phyloP scores from a whole-genome alignment of 1,284 basidiomycete species.

The Trichosporon faecale region DNA sequence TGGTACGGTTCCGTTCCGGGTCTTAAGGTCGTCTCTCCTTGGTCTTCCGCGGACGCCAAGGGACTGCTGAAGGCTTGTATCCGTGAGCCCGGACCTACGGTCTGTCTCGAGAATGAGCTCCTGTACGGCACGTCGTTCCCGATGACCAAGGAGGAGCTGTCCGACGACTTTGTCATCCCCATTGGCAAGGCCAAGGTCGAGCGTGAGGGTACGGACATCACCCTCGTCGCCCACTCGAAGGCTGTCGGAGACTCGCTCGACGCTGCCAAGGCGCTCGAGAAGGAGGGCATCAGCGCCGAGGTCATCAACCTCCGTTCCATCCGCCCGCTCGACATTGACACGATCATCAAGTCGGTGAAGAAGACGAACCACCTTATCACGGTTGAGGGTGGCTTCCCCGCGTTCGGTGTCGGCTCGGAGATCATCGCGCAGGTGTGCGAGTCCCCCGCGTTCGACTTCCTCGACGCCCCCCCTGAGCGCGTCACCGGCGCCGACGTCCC shows the following conservation, averaged over 20 bases:
- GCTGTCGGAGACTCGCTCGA: conserved; percentile 91
- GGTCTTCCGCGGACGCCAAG: conserved; percentile 96
- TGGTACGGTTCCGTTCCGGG: conserved; percentile 98
- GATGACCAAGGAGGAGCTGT: conserved; percentile 90
- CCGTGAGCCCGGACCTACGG: conserved; percentile 85
- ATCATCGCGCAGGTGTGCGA: conserved; percentile 95
- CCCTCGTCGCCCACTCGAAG: conserved; percentile 94
- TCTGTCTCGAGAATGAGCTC: conserved; percentile 98
- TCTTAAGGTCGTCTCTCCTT: conserved; percentile 95
- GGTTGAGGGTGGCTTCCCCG: conserved; percentile 98
- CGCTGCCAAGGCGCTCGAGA: conserved; percentile 85
- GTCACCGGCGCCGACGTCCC: conserved; percentile 95
- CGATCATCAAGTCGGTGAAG: conserved; percentile 92
- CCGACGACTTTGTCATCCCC: conserved; percentile 86
- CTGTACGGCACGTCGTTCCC: conserved; percentile 96
- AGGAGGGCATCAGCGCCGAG: conserved; percentile 91
- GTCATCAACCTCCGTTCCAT: conserved; percentile 87
- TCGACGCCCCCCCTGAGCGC: conserved; percentile 96
- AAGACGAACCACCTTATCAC: conserved; percentile 95
- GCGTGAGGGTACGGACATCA: conserved; percentile 86
- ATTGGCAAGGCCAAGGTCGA: conserved; percentile 99
- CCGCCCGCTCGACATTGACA: conserved; percentile 94
- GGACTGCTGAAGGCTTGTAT: conserved; percentile 97
- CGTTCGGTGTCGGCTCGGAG: conserved; percentile 96
- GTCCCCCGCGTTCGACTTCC: conserved; percentile 92